Evolutionary conservation across 1,284 basidiomycete genomes (phyloP), one percentile per base, ranked within the genome.

Genomic region (Psilocybe mexicana): DNA sequence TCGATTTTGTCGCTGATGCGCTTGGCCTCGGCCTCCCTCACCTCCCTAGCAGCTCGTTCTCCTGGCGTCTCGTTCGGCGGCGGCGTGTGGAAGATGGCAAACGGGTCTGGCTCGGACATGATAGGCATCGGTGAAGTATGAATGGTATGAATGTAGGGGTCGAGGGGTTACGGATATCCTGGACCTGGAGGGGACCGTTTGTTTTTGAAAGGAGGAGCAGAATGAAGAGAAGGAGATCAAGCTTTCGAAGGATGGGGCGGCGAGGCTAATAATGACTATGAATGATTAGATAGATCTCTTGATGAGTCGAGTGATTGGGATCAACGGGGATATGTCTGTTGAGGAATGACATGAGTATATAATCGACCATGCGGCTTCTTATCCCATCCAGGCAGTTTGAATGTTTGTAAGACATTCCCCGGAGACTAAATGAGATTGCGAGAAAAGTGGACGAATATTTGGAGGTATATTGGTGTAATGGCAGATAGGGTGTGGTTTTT

Each of bases 1-100:
- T 89, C 87, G 57, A 88, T 89, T 62, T 72, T 72, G 63, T 88
- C 80, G 66, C 84, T 88, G 53, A 84, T 73, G 51, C 71, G 70
- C 63, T 79, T 75, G 1, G 83, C 84, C 61, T 84, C 80, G 0
- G 75, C 78, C 70, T 88, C 87, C n/a, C 70, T 52, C 3, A 53
- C 49, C 38, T 63, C 58, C 11, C 67, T 58, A 3, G 45, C 56
- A 1, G 52, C 54, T 2, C 67, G 53, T 25, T 69, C 63, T 10
- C 43, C 55, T 2, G 65, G 47, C 1, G 73, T 76, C 67, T 87
- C 85, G 45, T 79, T 70, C 0, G 75, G 71, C 0, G 85, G 85
- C 0, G 85, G 83, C 0, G 75, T 70, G 14, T 79, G 75, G 59
- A 82, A 75, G 33, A 75, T 66, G 1, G 79, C 70, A 38, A 88